phyloP scores from a whole-genome alignment of 805 yeast genomes.

The Sugiyamaella valdiviana region DNA sequence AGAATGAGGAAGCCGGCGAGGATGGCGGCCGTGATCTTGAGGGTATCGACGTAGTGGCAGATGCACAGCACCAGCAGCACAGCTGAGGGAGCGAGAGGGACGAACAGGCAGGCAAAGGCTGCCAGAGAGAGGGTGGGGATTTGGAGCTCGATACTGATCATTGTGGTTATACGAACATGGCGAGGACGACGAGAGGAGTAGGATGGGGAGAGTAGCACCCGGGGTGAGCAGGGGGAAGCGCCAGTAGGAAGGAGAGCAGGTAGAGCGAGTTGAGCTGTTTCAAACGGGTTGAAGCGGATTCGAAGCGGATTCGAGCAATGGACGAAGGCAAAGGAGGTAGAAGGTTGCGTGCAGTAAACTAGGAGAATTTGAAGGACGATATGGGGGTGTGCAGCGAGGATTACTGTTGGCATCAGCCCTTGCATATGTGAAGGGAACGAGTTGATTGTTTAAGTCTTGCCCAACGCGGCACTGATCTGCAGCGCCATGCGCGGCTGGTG shows the following conservation, averaged over 20 bases:
- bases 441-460: not conserved
- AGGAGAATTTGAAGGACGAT: not conserved
- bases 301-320: no score
- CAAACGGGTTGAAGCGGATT: no score
- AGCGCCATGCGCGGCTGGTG: not conserved
- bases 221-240: not conserved
- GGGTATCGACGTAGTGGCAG: slow-evolving; percentile 4
- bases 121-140: slow-evolving; percentile 24
- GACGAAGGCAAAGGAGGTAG: not conserved
- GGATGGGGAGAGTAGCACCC: not conserved
- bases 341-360: not conserved
- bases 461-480: not conserved
- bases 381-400: no score
- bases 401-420: no score
- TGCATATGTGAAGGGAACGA: no score
- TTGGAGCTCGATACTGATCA: slow-evolving; percentile 24
- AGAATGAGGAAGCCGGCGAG: slow-evolving; percentile 5
- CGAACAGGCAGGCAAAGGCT: slow-evolving; percentile 14
- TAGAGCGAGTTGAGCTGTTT: no score
- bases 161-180: slow-evolving; percentile 1
- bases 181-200: not conserved
- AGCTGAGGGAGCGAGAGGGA: slow-evolving; percentile 13
- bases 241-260: not conserved
- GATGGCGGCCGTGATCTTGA: slow-evolving; percentile 8
- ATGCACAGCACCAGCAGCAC: slow-evolving; percentile 11